Percentiles rank a stretch among this genome's conserved stretches.
Conservation (phyloP, 2,329 filamentous ascomycete species). For the Coniochaeta prunicola region DNA sequence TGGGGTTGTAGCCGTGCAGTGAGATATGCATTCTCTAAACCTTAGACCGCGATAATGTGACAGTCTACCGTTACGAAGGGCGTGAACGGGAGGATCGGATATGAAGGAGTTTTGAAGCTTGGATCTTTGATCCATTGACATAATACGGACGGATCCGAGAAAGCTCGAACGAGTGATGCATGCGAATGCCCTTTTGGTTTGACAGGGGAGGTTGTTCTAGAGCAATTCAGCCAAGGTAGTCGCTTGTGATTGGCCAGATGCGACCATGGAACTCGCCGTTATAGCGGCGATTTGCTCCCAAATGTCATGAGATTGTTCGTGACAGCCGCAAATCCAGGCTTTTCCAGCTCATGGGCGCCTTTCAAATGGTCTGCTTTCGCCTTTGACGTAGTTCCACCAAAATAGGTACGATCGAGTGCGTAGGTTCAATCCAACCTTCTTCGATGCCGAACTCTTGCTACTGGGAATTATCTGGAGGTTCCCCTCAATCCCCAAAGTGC, state of each 20-base stretch:
- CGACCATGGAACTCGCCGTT: background rate
- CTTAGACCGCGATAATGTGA: background rate
- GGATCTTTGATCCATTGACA: background rate
- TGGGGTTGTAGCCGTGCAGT: background rate
- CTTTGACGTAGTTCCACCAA: background rate
- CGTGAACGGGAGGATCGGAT: too few species aligned
- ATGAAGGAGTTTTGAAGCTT: background rate
- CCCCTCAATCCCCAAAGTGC: background rate
- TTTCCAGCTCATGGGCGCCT: background rate
- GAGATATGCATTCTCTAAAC: background rate
- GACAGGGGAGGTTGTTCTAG: background rate
- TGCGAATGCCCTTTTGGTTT: background rate
- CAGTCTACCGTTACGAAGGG: background rate
- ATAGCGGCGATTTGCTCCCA: background rate
- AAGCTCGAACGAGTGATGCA: background rate
- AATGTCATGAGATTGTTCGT: background rate
- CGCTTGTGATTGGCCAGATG: background rate
- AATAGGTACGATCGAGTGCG: too few species aligned
- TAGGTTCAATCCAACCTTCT: background rate
- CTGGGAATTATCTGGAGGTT: background rate
- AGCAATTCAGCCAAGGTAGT: background rate
- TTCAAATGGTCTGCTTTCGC: background rate
- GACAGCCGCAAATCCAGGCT: background rate
- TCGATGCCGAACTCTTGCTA: background rate
- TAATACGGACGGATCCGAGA: background rate